phyloP scores from a whole-genome alignment of 2,329 filamentous ascomycete genomes.

The Colletotrichum sp. region DNA sequence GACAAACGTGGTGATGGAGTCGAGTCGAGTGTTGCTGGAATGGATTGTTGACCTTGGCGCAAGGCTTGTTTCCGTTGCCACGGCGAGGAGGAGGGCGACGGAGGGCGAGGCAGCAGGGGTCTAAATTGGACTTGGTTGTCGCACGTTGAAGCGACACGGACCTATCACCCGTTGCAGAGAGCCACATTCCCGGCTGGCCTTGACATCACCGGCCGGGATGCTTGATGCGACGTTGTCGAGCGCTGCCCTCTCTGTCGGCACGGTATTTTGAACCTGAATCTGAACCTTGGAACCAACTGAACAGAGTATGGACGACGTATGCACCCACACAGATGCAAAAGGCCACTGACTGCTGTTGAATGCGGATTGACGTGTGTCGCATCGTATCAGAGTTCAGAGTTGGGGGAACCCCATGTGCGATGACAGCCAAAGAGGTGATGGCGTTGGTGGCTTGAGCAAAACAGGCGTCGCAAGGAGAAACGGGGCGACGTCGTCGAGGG shows the following conservation, averaged over 20 bases:
- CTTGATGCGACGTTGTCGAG: neutral
- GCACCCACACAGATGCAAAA: neutral
- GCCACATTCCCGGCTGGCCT: neutral
- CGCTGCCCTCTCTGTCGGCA: neutral
- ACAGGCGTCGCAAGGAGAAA: constrained; percentile 1
- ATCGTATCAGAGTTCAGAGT: neutral
- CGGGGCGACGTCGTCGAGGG: neutral
- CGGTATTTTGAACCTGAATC: neutral
- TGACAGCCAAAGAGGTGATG: neutral
- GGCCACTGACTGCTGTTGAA: neutral
- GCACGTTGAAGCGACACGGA: constrained; percentile 12
- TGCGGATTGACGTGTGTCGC: neutral
- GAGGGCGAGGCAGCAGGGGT: neutral
- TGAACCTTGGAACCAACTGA: neutral
- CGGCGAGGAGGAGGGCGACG: neutral
- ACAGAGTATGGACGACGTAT: neutral
- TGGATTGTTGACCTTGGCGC: constrained; percentile 15
- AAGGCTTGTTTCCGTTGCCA: constrained; percentile 12
- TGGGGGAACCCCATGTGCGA: neutral
- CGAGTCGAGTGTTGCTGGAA: neutral
- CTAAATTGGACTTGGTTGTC: constrained; percentile 1
- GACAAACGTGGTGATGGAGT: neutral
- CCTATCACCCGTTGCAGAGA: constrained; percentile 17
- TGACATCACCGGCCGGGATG: constrained; percentile 21
- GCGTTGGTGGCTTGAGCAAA: constrained; percentile 2